Base-by-base conservation (phyloP, 163 green algal species). In the Smithsoniella earleae region DNA sequence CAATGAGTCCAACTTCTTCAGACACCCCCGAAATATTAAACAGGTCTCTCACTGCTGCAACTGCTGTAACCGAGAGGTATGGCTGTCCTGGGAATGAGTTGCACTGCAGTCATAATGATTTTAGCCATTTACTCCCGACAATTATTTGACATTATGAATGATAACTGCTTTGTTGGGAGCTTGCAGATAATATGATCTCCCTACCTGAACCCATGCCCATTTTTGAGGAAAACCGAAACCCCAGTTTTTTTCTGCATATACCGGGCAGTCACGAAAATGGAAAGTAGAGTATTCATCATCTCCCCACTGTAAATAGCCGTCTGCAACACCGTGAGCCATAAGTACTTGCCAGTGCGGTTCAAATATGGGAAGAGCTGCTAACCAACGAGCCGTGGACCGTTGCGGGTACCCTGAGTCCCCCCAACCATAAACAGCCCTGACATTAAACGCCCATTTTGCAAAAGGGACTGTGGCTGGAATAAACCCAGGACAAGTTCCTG, bases 231-330 rank as follows among this genome's bases (percentile, higher is more conserved):
- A 98, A 64, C 90, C 89, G 22, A 85, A 91, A 36, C 93, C 93
- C 92, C 93, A 98, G 83, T 98, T 98, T 84, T 98, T 98, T 79
- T 98, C 93, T 30, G 85, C 84, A 66, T 98, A 98, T 2, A 86
- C 77, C 2, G 92, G 90, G 1, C 91, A 92, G 65, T 91, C 79
- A 3, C 16, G 46, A 27, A 64, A 55, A 75, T 44, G 77, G 96
- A 96, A 66, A 95, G 84, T 69, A 22, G 58, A 69, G 73, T 89
- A 89, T 8, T 85, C 81, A 69, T 87, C 43, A 27, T 78, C 83
- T 8, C 89, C 89, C 89, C 90, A 97, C 77, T 95, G 78, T 22
- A 98, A 75, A 82, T 85, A 96, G 3, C 93, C 93, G 5, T 73
- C 90, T 5, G 92, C 91, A 62, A 86, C 66, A 2, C 93, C 93